Percentiles rank a stretch among this genome's conserved stretches.
Evolutionary conservation across 1,139 yeast species (phyloP).

Genomic region (Candida sp.): DNA sequence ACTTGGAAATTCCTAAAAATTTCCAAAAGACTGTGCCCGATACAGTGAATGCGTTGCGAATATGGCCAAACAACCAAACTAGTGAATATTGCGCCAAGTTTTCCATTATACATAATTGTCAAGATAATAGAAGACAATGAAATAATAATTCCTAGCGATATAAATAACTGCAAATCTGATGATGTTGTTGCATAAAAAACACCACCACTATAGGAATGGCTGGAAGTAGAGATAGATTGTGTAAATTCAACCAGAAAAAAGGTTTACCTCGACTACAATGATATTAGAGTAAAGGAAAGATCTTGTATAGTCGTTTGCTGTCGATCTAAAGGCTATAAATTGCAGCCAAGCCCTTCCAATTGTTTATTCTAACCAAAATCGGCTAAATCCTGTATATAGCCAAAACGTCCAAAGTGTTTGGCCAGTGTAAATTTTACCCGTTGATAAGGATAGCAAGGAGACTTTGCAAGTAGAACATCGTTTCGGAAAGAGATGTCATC

Average conservation of each 20-base stretch:
- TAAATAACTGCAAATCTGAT: not conserved
- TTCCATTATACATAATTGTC: slow-evolving; percentile 8
- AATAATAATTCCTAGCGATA: not conserved
- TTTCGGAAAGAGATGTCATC: slow-evolving; percentile 2
- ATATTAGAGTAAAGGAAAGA: too few species aligned
- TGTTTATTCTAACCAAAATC: not conserved
- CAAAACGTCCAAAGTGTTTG: not conserved
- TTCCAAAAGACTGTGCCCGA: slow-evolving; percentile 31
- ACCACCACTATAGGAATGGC: not conserved
- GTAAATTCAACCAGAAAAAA: too few species aligned
- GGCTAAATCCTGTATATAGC: not conserved
- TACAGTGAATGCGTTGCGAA: slow-evolving; percentile 17
- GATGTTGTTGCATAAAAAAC: not conserved
- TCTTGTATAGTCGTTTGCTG: too few species aligned
- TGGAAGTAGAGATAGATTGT: not conserved
- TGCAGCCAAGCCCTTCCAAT: too few species aligned
- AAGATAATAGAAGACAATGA: not conserved
- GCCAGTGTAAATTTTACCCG: not conserved
- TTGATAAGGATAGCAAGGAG: not conserved
- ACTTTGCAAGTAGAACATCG: not conserved
- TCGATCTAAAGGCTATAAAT: too few species aligned
- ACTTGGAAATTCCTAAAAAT: slow-evolving; percentile 19
- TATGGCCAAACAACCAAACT: slow-evolving; percentile 40
- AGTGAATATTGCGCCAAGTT: slow-evolving; percentile 24
- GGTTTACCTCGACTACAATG: too few species aligned